phyloP scores from a whole-genome alignment of 2,329 filamentous ascomycete genomes.

The Seiridium cupressi region DNA sequence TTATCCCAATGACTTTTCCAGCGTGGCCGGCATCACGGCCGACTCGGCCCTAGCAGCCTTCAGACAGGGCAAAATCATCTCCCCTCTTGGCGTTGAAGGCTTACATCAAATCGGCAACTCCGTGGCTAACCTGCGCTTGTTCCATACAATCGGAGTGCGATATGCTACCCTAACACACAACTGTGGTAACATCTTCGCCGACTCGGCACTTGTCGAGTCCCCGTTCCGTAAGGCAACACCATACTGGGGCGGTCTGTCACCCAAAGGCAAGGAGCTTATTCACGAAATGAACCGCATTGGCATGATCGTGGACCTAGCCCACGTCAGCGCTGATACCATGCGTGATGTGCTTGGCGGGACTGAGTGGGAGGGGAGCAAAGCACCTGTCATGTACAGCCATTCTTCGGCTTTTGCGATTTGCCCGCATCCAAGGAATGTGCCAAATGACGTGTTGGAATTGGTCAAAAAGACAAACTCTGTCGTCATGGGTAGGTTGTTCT shows the following conservation, averaged over 20 bases:
- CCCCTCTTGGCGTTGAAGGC: conserved; percentile 79
- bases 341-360: conserved; percentile 71
- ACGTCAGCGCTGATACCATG: conserved; percentile 79
- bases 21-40: conserved; percentile 50
- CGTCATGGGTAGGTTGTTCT: conserved; percentile 60
- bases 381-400: conserved; percentile 87
- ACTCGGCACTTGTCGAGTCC: conserved; percentile 68
- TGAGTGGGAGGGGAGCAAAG: conserved; percentile 68
- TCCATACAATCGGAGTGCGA: conserved; percentile 74
- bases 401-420: conserved; percentile 79
- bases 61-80: conserved; percentile 64
- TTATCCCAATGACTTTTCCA: conserved; percentile 58
- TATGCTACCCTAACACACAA: conserved; percentile 92
- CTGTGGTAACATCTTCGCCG: conserved; percentile 87
- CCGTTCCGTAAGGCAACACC: conserved; percentile 52
- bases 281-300: conserved; percentile 92
- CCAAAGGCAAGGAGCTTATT: conserved; percentile 66
- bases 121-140: conserved; percentile 70
- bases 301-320: conserved; percentile 89
- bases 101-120: conserved; percentile 93
- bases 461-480: conserved; percentile 72
- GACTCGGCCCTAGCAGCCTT: conserved; percentile 62
- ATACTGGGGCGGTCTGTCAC: conserved; percentile 70
- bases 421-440: conserved; percentile 79
- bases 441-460: conserved; percentile 72